Percentiles rank a stretch among this genome's conserved stretches.
Conservation (phyloP, 495 filamentous ascomycete genomes). For the Aspergillus hancockii region DNA sequence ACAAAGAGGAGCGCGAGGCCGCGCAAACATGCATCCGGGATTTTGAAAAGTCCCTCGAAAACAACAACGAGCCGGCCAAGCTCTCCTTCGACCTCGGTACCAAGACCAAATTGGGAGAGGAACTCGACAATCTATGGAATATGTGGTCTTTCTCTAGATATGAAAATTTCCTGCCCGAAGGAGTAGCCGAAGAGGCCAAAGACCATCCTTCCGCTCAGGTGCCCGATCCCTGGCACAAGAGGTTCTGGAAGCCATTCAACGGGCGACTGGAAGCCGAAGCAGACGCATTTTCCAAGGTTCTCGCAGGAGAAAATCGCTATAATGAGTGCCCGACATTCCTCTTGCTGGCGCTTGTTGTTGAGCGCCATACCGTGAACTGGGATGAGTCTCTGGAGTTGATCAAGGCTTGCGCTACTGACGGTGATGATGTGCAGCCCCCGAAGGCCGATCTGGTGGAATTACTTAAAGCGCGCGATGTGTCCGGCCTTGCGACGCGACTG, state of each 20-base stretch:
- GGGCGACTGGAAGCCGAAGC: slow-evolving; percentile 12
- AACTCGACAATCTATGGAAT: slow-evolving; percentile 13
- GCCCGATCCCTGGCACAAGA: slow-evolving; percentile 13
- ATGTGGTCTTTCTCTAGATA: slow-evolving; percentile 16
- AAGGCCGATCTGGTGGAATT: slow-evolving; percentile 9
- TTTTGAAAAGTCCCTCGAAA: slow-evolving; percentile 4
- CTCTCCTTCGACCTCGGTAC: slow-evolving; percentile 18
- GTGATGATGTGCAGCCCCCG: slow-evolving; percentile 3
- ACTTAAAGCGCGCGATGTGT: slow-evolving; percentile 1
- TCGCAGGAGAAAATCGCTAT: slow-evolving; percentile 2
- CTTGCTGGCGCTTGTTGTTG: slow-evolving; percentile 11
- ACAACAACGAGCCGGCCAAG: not conserved
- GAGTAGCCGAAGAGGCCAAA: not conserved
- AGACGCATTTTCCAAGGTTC: slow-evolving; percentile 5
- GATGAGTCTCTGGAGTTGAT: slow-evolving; percentile 16
- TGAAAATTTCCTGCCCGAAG: slow-evolving; percentile 10
- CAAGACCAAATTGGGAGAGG: slow-evolving; percentile 18
- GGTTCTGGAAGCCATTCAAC: slow-evolving; percentile 15
- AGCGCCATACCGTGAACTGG: slow-evolving; percentile 17
- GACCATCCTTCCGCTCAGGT: not conserved
- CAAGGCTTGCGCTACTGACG: not conserved
- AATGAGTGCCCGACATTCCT: slow-evolving; percentile 14
- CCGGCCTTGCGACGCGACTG: slow-evolving; percentile 10
- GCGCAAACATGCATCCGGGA: not conserved
- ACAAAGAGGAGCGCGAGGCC: not conserved